Evolutionary conservation across 495 filamentous ascomycete species (phyloP).

Genomic region (Pyronema domesticum): DNA sequence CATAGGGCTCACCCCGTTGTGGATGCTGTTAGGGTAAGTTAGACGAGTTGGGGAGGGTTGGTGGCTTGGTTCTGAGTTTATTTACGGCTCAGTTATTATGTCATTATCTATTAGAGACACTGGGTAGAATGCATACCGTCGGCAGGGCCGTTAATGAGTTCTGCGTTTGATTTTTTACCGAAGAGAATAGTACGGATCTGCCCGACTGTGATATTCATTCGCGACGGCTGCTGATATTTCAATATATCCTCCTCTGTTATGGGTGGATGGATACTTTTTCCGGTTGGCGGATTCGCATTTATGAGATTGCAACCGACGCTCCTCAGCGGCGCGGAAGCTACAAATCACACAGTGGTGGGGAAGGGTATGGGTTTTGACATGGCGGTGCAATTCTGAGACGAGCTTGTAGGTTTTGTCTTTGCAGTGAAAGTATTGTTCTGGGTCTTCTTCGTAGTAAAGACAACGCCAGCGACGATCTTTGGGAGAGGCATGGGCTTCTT

Average conservation of each 20-base stretch:
- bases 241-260: neutral
- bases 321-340: conserved; percentile 3
- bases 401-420: conserved; percentile 1
- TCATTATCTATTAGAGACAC: too few species aligned
- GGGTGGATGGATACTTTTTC: conserved; percentile 1
- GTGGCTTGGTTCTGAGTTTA: neutral
- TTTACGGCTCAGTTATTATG: neutral
- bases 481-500: neutral
- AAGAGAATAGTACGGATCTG: conserved; percentile 3
- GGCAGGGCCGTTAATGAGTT: neutral
- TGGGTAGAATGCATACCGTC: neutral
- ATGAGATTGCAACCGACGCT: neutral
- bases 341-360: conserved; percentile 2
- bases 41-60: too few species aligned
- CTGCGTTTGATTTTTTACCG: neutral
- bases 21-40: too few species aligned
- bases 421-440: neutral
- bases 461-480: neutral
- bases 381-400: conserved; percentile 1
- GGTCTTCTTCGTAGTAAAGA: conserved; percentile 4
- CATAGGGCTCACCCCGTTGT: too few species aligned
- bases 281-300: conserved; percentile 3
- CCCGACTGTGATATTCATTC: conserved; percentile 4
- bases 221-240: conserved; percentile 1
- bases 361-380: conserved; percentile 6